Base-by-base conservation (phyloP, 306 rosid genomes). In the Herpetospermum pedunculosum region DNA sequence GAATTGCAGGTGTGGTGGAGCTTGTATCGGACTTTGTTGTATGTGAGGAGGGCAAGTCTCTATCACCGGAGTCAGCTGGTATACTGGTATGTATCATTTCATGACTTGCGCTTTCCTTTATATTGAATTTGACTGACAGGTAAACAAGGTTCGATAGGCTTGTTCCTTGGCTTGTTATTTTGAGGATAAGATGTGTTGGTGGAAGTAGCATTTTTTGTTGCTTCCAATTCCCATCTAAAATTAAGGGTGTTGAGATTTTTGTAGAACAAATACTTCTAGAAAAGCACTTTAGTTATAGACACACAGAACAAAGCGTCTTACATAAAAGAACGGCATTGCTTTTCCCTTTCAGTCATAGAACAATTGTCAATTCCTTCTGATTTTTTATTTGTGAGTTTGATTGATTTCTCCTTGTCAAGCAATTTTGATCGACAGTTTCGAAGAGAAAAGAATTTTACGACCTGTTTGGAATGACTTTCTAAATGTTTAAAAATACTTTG, bases 1-100 rank as follows among this genome's bases (percentile, higher is more conserved):
- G 77, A 69, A 40, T 49, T 80, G 71, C 91, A 95, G 99, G 97
- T 65, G 97, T 90, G 48, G 87, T 95, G 78, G 99, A 95, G 87
- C 96, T 95, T 58, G 85, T 95, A 68, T 81, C 96, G 0, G 92
- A 95, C 83, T 91, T 63, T 46, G 86, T 87, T 80, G 96, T 95
- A 73, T 95, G 99, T 68, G 97, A 95, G 52, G 92, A 91, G 73
- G 97, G 95, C 40, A 91, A 95, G 76, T 89, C 99, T 37, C 75
- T 95, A 79, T 95, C 99, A 4, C 99, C 97, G 0, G 97, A 95
- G 87, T 85, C 97, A 11, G 65, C 99, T 63, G 95, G 96, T 49
- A 84, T 85, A 69, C 79, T 95, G 90, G 97, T 95, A 55, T 69
- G 91, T 76, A 60, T 4, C 29, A 23, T 72, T 30, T 29, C 12